Evolutionary conservation across 73 alveolate genomes (phyloP).

Genomic region (Uronychia setigera): DNA sequence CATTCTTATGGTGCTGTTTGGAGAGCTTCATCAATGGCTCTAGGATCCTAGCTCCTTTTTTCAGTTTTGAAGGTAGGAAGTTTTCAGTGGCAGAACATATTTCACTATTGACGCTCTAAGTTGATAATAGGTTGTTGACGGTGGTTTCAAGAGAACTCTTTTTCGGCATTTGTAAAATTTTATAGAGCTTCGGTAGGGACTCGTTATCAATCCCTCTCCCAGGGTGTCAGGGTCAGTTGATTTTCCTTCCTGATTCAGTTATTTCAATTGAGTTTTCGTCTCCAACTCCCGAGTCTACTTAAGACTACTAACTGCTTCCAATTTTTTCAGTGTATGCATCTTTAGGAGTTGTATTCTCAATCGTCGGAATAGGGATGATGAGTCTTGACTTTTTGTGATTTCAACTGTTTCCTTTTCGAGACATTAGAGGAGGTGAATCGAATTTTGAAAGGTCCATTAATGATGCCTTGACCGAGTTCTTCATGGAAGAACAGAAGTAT

Average conservation of each 20-base stretch:
- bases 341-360: neutral
- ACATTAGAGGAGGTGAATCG: neutral
- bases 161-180: neutral
- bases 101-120: neutral
- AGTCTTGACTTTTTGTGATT: neutral
- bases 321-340: neutral
- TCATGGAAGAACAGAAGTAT: too few species aligned
- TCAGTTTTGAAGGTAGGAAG: neutral
- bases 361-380: neutral
- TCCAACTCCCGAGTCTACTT: too few species aligned
- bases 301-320: too few species aligned
- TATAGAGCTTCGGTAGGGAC: neutral
- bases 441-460: too few species aligned
- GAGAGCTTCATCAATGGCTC: neutral
- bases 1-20: neutral
- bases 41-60: neutral
- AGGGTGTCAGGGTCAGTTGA: too few species aligned
- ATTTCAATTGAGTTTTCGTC: too few species aligned
- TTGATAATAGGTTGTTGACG: neutral
- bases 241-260: too few species aligned
- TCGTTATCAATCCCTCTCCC: neutral
- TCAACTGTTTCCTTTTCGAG: neutral
- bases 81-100: neutral
- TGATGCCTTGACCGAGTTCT: neutral
- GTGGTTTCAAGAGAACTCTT: neutral